Base-by-base conservation (phyloP, 208 protist genomes). In the Leishmania gerbilli region DNA sequence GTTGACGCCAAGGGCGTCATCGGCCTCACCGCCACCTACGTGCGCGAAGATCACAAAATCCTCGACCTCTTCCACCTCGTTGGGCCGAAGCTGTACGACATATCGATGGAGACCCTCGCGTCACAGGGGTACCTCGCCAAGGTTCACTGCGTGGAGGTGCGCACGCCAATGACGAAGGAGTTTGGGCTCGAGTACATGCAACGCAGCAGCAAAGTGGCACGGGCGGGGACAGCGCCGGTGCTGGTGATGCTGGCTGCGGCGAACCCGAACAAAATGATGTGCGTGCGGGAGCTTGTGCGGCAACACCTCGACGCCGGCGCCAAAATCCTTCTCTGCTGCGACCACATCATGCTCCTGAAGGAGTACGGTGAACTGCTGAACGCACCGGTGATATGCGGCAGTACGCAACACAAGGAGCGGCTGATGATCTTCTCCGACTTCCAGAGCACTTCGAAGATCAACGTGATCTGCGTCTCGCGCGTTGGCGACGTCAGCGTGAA, bases 321-420 rank as follows among this genome's bases (percentile, higher is more conserved):
- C 62, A 99, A 99, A 85, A 99, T 99, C 69, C 95, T 99, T 21
- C 98, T 99, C 68, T 99, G 99, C 90, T 99, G 94, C 74, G 99
- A 99, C 89, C 98, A 99, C 87, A 86, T 99, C 34, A 96, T 98
- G 87, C 90, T 99, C 27, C 87, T 99, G 13, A 84, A 98, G 77
- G 88, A 96, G 82, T 99, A 99, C 87, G 98, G 98, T 1, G 83
- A 81, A 24, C 71, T 95, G 65, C 84, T 99, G 0, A 65, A 87
- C 15, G 85, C 88, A 53, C 97, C 97, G 37, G 93, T 98, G 51
- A 99, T 99, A 76, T 96, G 96, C 79, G 99, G 99, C 31, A 85
- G 89, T 17, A 99, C 99, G 40, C 86, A 84, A 13, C 89, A 99
- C 79, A 84, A 89, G 53, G 98, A 99, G 72, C 89, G 98, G 13